Conservation (phyloP, 1,284 basidiomycete genomes). For the Microbotryum silenes-acaulis region DNA sequence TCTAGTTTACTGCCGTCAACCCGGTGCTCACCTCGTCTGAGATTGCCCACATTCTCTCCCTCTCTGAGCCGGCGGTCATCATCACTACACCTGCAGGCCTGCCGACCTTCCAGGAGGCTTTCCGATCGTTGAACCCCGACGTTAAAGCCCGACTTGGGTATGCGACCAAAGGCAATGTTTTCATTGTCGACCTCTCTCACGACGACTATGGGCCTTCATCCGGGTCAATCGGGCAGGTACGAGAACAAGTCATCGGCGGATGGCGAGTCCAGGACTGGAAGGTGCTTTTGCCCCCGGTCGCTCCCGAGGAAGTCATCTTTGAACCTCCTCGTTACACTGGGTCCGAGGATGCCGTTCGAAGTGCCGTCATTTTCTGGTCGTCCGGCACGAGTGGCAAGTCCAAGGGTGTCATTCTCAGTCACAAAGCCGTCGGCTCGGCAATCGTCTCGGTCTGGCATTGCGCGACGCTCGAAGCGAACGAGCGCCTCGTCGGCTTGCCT, state of each 20-base stretch:
- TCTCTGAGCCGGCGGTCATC: slow-evolving; percentile 39
- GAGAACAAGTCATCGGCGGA: background rate
- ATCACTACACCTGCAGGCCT: slow-evolving; percentile 34
- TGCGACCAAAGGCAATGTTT: slow-evolving; percentile 27
- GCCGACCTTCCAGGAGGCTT: slow-evolving; percentile 26
- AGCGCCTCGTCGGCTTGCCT: slow-evolving; percentile 40
- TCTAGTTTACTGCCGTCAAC: slow-evolving; percentile 39
- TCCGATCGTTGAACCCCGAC: slow-evolving; percentile 10
- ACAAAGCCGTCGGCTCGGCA: slow-evolving; percentile 37
- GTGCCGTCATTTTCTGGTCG: slow-evolving; percentile 39
- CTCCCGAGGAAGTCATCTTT: slow-evolving; percentile 2
- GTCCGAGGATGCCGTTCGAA: slow-evolving; percentile 22
- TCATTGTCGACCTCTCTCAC: slow-evolving; percentile 30
- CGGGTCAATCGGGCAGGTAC: background rate
- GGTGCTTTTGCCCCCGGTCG: slow-evolving; percentile 20
- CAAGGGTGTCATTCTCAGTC: slow-evolving; percentile 41
- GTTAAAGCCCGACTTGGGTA: slow-evolving; percentile 16
- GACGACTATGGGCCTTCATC: slow-evolving; percentile 33
- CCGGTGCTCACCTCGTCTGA: slow-evolving; percentile 40
- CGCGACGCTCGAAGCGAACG: slow-evolving; percentile 27
- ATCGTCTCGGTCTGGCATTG: slow-evolving; percentile 37
- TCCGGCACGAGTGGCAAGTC: slow-evolving; percentile 41
- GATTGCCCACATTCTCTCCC: slow-evolving; percentile 40
- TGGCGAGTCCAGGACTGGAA: slow-evolving; percentile 29
- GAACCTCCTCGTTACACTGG: slow-evolving; percentile 22